Conservation (phyloP, 371 early-diverging fungal genomes). For the Amoeboradix gromovi region DNA sequence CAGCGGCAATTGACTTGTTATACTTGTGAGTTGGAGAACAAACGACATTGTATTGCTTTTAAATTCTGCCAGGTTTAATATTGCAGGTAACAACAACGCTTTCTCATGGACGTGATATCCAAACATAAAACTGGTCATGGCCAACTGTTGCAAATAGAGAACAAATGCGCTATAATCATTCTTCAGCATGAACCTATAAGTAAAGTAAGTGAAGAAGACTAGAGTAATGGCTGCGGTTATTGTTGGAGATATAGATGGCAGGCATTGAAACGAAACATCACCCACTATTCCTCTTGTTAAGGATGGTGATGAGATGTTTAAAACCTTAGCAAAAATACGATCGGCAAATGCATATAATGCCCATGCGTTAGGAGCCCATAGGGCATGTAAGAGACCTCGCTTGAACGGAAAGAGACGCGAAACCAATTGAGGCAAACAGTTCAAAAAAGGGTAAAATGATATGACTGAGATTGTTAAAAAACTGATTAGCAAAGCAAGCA, state of each 20-base stretch:
- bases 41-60: background rate
- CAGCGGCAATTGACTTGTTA: background rate
- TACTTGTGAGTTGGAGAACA: background rate
- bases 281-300: conserved; percentile 76
- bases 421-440: conserved; percentile 30
- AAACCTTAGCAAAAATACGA: conserved; percentile 28
- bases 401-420: conserved; percentile 80
- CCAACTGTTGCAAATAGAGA: background rate
- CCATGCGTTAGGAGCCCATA: conserved; percentile 94
- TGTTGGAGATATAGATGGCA: conserved; percentile 38
- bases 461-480: conserved; percentile 3
- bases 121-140: conserved; percentile 28
- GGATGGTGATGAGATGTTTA: conserved; percentile 17
- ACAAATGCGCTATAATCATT: background rate
- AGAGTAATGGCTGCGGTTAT: conserved; percentile 47
- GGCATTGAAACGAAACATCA: conserved; percentile 44
- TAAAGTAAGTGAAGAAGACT: conserved; percentile 6
- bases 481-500: background rate
- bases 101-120: conserved; percentile 97
- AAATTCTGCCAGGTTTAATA: background rate
- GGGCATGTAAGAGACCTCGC: conserved; percentile 75
- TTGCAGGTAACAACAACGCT: conserved; percentile 35
- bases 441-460: conserved; percentile 28
- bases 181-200: background rate
- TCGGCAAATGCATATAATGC: conserved; percentile 61